Percentiles rank a stretch among this genome's conserved stretches.
These are phyloP conservation scores for Fusarium coffeatum DNA, from an alignment of 2,329 filamentous ascomycete species.

Conservation along the genomic window DNA sequence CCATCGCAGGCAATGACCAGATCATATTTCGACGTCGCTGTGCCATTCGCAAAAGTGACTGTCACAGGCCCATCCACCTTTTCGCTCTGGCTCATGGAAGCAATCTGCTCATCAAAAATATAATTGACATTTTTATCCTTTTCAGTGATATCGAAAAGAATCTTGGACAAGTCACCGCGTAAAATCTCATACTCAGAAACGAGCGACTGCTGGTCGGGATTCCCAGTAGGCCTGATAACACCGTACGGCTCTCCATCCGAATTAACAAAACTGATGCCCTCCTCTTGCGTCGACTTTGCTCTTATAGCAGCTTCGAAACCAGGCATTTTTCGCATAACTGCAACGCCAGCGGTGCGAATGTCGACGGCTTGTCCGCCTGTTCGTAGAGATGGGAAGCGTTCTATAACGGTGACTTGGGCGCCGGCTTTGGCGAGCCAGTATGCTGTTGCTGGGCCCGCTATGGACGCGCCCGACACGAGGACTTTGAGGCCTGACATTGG, in stretches of 20 bases:
- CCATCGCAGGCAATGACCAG: slow-evolving; percentile 20
- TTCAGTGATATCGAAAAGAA: slow-evolving; percentile 12
- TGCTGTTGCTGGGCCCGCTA: slow-evolving; percentile 48
- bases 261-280: slow-evolving; percentile 20
- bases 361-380: slow-evolving; percentile 54
- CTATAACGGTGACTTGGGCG: slow-evolving; percentile 54
- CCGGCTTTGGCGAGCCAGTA: slow-evolving; percentile 48
- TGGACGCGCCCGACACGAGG: slow-evolving; percentile 50
- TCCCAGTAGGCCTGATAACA: slow-evolving; percentile 13
- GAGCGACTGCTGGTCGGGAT: slow-evolving; percentile 22
- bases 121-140: slow-evolving; percentile 18
- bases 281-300: slow-evolving; percentile 13
- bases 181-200: slow-evolving; percentile 24
- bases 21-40: slow-evolving; percentile 12
- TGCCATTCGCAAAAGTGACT: slow-evolving; percentile 14
- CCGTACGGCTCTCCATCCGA: slow-evolving; percentile 4
- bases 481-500: slow-evolving; percentile 39
- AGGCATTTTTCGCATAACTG: slow-evolving; percentile 54
- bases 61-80: neutral
- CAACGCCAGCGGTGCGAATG: slow-evolving; percentile 52
- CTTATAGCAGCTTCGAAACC: slow-evolving; percentile 44
- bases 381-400: slow-evolving; percentile 51
- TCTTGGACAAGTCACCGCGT: slow-evolving; percentile 14
- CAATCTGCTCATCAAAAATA: slow-evolving; percentile 19
- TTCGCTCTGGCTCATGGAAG: slow-evolving; percentile 12